These are phyloP conservation scores for Caryopteris hybrid DNA, from an alignment of 305 asterid species.

Conservation along the genomic window DNA sequence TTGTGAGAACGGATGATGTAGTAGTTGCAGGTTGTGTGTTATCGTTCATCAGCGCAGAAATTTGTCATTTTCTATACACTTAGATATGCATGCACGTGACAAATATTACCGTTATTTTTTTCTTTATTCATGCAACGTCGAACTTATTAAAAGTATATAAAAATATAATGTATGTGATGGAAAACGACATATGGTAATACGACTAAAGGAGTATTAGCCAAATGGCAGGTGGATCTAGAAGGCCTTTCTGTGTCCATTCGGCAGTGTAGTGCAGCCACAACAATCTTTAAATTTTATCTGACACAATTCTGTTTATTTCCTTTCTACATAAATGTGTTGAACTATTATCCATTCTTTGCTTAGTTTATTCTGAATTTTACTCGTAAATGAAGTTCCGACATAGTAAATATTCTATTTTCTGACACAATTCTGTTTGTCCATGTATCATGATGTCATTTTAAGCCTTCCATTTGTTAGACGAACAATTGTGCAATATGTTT, in stretches of 20 bases:
- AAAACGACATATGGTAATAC: background rate
- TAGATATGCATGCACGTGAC: background rate
- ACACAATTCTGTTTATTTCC: background rate
- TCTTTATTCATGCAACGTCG: background rate
- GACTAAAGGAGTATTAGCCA: background rate
- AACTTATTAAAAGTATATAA: too few species aligned
- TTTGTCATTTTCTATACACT: slow-evolving; percentile 12
- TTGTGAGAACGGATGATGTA: background rate
- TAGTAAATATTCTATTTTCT: background rate
- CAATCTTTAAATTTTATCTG: background rate
- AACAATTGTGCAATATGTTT: background rate
- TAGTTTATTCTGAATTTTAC: background rate
- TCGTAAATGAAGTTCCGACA: background rate
- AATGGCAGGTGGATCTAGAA: background rate
- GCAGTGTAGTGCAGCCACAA: background rate
- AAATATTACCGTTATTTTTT: background rate
- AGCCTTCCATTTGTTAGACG: background rate
- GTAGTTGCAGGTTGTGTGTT: background rate
- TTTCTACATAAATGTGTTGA: too few species aligned
- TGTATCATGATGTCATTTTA: background rate
- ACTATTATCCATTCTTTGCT: background rate
- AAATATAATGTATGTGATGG: background rate
- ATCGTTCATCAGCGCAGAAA: background rate
- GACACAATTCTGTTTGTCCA: background rate
- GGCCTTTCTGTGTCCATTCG: background rate